Percentiles rank a stretch among this genome's conserved stretches.
These are phyloP conservation scores for Ambrosia hybrid DNA, from an alignment of 140 eudicot species.

Conservation along the genomic window DNA sequence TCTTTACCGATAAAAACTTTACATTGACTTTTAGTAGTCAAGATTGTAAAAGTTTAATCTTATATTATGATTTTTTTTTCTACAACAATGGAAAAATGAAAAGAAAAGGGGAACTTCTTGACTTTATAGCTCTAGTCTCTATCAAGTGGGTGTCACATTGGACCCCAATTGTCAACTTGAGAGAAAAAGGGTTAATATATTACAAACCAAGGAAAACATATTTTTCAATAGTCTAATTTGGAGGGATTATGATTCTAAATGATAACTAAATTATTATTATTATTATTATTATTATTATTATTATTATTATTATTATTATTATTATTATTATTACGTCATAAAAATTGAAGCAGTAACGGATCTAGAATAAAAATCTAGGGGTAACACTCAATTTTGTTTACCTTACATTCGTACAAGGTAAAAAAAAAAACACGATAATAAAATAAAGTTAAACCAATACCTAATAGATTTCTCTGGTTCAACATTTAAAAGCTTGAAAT, in stretches of 20 bases:
- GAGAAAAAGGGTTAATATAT: conserved; percentile 12
- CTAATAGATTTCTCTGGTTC: too few relatives aligned
- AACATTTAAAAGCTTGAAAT: too few relatives aligned
- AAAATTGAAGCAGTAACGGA: neutral
- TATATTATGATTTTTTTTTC: neutral
- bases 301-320: too few relatives aligned
- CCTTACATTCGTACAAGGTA: too few relatives aligned
- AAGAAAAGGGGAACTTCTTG: conserved; percentile 8
- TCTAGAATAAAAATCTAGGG: too few relatives aligned
- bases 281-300: neutral
- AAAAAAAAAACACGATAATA: too few relatives aligned
- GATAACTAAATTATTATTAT: neutral
- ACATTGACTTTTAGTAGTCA: conserved; percentile 15
- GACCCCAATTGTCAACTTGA: conserved; percentile 40
- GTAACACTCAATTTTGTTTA: too few relatives aligned
- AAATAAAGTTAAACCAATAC: too few relatives aligned
- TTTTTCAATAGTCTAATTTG: conserved; percentile 30
- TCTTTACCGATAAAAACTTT: neutral
- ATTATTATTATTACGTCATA: too few relatives aligned
- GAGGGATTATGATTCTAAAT: conserved; percentile 23
- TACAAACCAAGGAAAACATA: neutral
- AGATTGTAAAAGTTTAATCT: neutral
- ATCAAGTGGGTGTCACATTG: conserved; percentile 30
- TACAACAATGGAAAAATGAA: conserved; percentile 10
- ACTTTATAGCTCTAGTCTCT: conserved; percentile 26